These are phyloP conservation scores for Fusarium sp. DNA, from an alignment of 2,329 filamentous ascomycete genomes.

Conservation along the genomic window DNA sequence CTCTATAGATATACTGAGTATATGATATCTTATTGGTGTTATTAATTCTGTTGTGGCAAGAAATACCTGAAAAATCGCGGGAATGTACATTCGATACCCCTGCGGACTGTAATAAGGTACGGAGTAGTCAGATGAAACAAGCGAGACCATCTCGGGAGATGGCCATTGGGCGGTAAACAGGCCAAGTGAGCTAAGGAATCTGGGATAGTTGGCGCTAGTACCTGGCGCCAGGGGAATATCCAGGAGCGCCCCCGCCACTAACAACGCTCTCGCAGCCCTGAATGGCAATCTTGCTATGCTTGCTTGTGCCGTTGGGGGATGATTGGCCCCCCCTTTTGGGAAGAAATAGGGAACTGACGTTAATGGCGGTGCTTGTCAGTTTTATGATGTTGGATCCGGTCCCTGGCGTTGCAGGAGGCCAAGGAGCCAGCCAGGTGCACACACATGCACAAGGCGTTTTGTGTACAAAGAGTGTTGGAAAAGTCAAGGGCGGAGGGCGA, in stretches of 20 bases:
- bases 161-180: constrained; percentile 17
- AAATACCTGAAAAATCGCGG: too few relatives aligned
- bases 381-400: constrained; percentile 18
- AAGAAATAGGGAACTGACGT: constrained; percentile 1
- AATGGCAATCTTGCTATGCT: constrained; percentile 17
- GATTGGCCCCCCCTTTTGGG: constrained; percentile 36
- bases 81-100: too few relatives aligned
- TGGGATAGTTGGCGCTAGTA: constrained; percentile 12
- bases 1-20: too few relatives aligned
- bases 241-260: constrained; percentile 24
- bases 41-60: too few relatives aligned
- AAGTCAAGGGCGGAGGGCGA: background rate
- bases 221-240: constrained; percentile 20
- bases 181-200: background rate
- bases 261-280: constrained; percentile 16
- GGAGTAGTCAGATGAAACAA: constrained; percentile 31
- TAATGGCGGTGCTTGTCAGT: constrained; percentile 23
- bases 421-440: constrained; percentile 11
- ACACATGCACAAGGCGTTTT: background rate
- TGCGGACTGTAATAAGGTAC: too few relatives aligned
- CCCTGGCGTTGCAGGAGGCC: constrained; percentile 4
- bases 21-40: too few relatives aligned
- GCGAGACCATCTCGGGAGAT: constrained; percentile 4
- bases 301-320: background rate
- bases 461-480: background rate